Base-by-base conservation (phyloP, 371 early-diverging fungal species). In the Dichotomocladium elegans region DNA sequence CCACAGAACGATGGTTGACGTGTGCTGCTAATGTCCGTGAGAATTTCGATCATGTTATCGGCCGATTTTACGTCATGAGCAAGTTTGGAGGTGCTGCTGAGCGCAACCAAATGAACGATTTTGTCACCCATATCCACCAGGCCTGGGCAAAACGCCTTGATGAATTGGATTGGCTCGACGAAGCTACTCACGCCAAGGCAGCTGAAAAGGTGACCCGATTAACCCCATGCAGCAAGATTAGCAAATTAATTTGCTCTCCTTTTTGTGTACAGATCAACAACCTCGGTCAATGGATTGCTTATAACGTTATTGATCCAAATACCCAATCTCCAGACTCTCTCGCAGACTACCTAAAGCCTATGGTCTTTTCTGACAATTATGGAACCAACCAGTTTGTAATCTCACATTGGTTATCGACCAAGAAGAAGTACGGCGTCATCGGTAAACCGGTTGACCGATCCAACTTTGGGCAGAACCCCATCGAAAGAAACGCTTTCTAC, bases 401-500 rank as follows among this genome's bases (percentile, higher is more conserved):
- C 19, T 19, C 51, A 0, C 5, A 21, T 0, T 81, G 74, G 72
- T 37, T 37, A 17, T 28, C 40, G 1, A 29, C 50, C 0, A 48
- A 26, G 4, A 26, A 59, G 3, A 26, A 37, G 27, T 72, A 72
- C 70, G 26, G 53, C 3, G 59, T 63, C 46, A 24, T 68, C 1
- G 63, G 67, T 15, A 62, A 70, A 15, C 64, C 69, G 1, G 76
- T 74, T 7, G 73, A 87, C 47, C 62, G 60, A 44, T 41, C 47
- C 4, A 62, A 64, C 26, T 86, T 6, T 80, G 83, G 82, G 37
- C 21, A 37, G n/a, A 55, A 54, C 31, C 81, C 83, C 6, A 75
- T 74, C 31, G 79, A 77, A n/a, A 83, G 82, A 26, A 84, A 86
- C 56, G 85, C 83, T 12, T 86, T 80, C 51, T 83, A 82, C 51